These are phyloP conservation scores for Magnolia kwangsiensis DNA, from an alignment of 164 flowering plant species.

Conservation along the genomic window DNA sequence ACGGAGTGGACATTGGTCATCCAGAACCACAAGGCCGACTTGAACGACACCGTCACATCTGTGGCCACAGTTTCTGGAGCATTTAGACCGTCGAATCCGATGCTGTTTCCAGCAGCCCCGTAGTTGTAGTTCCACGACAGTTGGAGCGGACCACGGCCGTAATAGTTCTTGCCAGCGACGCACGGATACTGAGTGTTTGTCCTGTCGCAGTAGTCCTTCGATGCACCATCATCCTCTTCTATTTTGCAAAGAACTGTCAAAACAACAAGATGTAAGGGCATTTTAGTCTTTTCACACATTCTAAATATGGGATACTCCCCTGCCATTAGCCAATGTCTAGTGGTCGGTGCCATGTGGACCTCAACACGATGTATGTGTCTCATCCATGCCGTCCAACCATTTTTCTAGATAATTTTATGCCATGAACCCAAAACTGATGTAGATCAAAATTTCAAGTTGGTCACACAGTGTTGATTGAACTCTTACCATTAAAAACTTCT, in stretches of 20 bases:
- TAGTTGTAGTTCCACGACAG: slow-evolving; percentile 75
- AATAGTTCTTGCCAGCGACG: slow-evolving; percentile 35
- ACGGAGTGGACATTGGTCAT: slow-evolving; percentile 33
- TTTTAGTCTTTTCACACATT: background rate
- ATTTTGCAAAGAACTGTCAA: slow-evolving; percentile 45
- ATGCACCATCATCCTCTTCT: slow-evolving; percentile 44
- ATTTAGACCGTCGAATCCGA: slow-evolving; percentile 48
- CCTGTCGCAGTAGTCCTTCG: slow-evolving; percentile 46
- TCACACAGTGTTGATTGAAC: too few relatives aligned
- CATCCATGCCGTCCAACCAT: too few relatives aligned
- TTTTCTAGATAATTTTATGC: too few relatives aligned
- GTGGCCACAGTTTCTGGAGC: slow-evolving; percentile 55
- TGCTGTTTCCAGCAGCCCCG: slow-evolving; percentile 49
- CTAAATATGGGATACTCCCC: too few relatives aligned
- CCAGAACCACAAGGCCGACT: slow-evolving; percentile 67
- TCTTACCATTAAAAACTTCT: too few relatives aligned
- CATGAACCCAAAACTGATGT: too few relatives aligned
- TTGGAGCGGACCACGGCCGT: slow-evolving; percentile 64
- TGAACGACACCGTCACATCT: slow-evolving; percentile 37
- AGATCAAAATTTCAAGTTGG: too few relatives aligned
- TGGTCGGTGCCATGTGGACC: too few relatives aligned
- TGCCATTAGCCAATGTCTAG: too few relatives aligned
- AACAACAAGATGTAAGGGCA: background rate
- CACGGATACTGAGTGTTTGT: slow-evolving; percentile 42
- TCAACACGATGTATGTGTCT: too few relatives aligned